Evolutionary conservation across 208 protist species (phyloP).

Genomic region (Leptomonas pyrrhocoris): DNA sequence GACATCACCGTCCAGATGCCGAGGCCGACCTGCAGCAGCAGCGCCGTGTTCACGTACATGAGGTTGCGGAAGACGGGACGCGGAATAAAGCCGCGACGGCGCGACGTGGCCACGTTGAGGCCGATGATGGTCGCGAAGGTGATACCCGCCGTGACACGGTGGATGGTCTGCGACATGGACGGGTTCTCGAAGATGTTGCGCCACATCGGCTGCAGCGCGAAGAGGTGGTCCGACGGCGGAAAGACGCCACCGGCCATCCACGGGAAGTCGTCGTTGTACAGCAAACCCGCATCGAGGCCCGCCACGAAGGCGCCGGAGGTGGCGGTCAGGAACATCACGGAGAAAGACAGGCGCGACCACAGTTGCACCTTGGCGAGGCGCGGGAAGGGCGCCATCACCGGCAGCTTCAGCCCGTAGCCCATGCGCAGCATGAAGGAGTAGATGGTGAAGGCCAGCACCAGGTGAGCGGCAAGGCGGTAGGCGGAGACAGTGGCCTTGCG

Average conservation of each 20-base stretch:
- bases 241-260: slow-evolving; percentile 86
- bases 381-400: slow-evolving; percentile 43
- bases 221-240: slow-evolving; percentile 75
- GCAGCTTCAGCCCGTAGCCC: slow-evolving; percentile 71
- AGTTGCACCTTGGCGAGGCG: slow-evolving; percentile 52
- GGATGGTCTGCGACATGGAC: slow-evolving; percentile 73
- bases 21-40: slow-evolving; percentile 83
- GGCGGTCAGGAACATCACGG: slow-evolving; percentile 78
- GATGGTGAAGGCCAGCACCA: slow-evolving; percentile 95
- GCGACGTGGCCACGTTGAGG: slow-evolving; percentile 57
- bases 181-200: slow-evolving; percentile 89
- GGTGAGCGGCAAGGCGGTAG: slow-evolving; percentile 94
- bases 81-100: slow-evolving; percentile 46
- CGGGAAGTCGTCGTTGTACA: slow-evolving; percentile 92
- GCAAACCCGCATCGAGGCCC: slow-evolving; percentile 86
- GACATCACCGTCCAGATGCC: slow-evolving; percentile 94
- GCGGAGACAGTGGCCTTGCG: slow-evolving; percentile 76
- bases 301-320: slow-evolving; percentile 92
- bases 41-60: slow-evolving; percentile 60
- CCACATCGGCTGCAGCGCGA: slow-evolving; percentile 66
- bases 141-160: slow-evolving; percentile 69
- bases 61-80: slow-evolving; percentile 49
- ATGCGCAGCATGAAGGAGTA: slow-evolving; percentile 88
- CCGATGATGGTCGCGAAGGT: slow-evolving; percentile 54
- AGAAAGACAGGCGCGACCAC: slow-evolving; percentile 58